A percentile compares a stretch with the other conserved stretches of the same genome.
Evolutionary conservation across 768 basidiomycete species (phyloP).

Genomic region (Suillus lakei): DNA sequence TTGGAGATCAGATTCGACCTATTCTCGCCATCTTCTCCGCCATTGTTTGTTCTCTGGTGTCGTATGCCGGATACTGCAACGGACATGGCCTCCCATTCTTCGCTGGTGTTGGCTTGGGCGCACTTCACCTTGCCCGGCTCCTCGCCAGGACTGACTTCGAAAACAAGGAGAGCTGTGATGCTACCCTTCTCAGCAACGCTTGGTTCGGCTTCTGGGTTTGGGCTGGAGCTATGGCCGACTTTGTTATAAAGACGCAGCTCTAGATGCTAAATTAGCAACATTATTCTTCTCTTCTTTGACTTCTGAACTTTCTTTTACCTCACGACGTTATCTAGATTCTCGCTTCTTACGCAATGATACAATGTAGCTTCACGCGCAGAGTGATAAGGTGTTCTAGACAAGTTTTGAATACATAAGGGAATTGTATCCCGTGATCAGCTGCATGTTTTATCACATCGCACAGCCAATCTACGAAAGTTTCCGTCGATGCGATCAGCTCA

Average conservation of each 20-base stretch:
- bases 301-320: no score
- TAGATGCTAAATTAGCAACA: not conserved
- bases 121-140: not conserved
- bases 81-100: conserved; percentile 32
- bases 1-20: conserved; percentile 61
- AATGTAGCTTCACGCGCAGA: no score
- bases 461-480: no score
- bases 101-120: not conserved
- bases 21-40: conserved; percentile 58
- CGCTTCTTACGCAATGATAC: no score
- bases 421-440: no score
- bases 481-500: no score
- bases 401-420: no score
- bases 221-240: not conserved
- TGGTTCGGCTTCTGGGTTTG: conserved; percentile 2
- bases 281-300: no score
- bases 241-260: not conserved
- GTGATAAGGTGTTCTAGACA: no score
- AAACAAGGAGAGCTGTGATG: not conserved
- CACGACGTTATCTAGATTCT: no score
- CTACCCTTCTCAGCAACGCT: not conserved
- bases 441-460: no score
- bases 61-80: conserved; percentile 55
- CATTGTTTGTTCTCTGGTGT: conserved; percentile 53
- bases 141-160: conserved; percentile 4